Percentiles rank a stretch among this genome's conserved stretches.
Conservation (phyloP, 768 basidiomycete species). For the Postia placenta region DNA sequence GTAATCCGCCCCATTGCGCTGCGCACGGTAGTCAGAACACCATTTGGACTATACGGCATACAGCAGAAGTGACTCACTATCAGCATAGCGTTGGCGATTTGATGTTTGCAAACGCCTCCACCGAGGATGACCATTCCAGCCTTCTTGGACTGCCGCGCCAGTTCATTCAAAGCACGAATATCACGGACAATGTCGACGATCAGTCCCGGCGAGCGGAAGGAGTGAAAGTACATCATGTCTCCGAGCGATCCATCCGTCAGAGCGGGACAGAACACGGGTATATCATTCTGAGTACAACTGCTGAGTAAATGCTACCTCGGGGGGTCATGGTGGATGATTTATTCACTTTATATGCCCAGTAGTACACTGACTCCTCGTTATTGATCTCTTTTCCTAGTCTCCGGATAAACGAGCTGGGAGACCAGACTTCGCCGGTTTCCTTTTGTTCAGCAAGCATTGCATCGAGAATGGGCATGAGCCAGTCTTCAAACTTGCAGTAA, state of each 20-base stretch:
- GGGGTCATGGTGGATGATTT: constrained; percentile 15
- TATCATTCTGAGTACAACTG: constrained; percentile 69
- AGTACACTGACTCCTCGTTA: constrained; percentile 95
- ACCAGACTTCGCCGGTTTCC: constrained; percentile 65
- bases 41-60: background rate
- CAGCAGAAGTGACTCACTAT: constrained; percentile 53
- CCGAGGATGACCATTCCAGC: constrained; percentile 99
- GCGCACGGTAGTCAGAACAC: too few relatives aligned
- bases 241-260: constrained; percentile 97
- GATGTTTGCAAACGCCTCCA: constrained; percentile 98
- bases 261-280: constrained; percentile 98
- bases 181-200: constrained; percentile 92
- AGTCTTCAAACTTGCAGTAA: constrained; percentile 99
- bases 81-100: constrained; percentile 99
- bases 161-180: constrained; percentile 87
- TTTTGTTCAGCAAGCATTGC: constrained; percentile 87
- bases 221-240: constrained; percentile 99
- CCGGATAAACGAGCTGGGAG: constrained; percentile 89
- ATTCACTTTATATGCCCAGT: constrained; percentile 98
- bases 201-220: constrained; percentile 80
- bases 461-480: constrained; percentile 94
- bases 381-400: constrained; percentile 96
- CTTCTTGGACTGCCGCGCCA: constrained; percentile 79
- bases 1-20: constrained; percentile 98
- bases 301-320: constrained; percentile 24